Evolutionary conservation across 106 monocot species (phyloP), one percentile per base, ranked within the genome.

Genomic region (Iris macrosiphon): DNA sequence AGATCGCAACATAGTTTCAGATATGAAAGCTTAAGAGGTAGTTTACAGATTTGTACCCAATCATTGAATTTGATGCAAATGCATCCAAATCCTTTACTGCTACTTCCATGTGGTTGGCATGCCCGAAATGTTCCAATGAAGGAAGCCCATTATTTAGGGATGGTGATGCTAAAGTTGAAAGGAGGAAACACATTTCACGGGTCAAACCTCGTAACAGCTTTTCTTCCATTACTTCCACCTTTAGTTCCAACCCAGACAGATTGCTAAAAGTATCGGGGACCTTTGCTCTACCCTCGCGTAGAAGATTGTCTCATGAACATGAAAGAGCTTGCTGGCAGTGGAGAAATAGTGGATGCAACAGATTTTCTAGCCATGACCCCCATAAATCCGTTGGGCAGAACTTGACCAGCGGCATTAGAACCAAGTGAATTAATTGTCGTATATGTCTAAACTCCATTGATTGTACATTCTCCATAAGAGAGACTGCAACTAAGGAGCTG

Each of bases 141-240:
- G 89, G 89, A 26, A 90, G 68, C 7, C 77, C 83, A 63, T 16
- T 55, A 65, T 96, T 96, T 56, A 86, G 46, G 17, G 48, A 18
- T 16, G 89, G 79, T 16, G 72, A 83, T 14, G 82, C 90, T 51
- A 90, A 66, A 63, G 75, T 68, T 26, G 80, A 86, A 29, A 96
- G 77, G 63, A 96, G 69, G 22, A 55, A 61, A 55, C 82, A 80
- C 25, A 96, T 73, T 79, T 96, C 96, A 0, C 96, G 69, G 42
- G 96, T 96, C 52, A 90, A 77, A 57, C 70, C 85, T 37, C 86
- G 85, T 10, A 96, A 70, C 30, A 96, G 70, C 67, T 90, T 86
- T 46, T 96, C 96, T 83, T 96, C 96, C 77, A 96, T 96, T 20
- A 96, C 90, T 74, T 96, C 96, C 40, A 86, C 75, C 39, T 83